Evolutionary conservation across 1,284 basidiomycete genomes (phyloP), one percentile per base, ranked within the genome.

Genomic region (Cryptococcus sp.): DNA sequence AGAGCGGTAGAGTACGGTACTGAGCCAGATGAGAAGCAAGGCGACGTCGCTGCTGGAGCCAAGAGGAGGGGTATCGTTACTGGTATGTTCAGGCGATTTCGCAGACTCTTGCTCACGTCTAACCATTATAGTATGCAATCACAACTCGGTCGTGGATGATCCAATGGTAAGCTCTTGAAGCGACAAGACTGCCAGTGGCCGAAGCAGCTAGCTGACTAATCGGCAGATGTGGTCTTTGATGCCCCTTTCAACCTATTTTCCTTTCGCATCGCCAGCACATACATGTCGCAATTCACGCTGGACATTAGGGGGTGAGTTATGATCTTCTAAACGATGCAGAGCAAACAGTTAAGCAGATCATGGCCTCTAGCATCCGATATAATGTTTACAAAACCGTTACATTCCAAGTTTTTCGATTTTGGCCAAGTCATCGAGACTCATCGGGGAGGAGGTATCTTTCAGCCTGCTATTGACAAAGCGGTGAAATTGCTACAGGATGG

Each of bases 381-480:
- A 71, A 89, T 97, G 83, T 99, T 98, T 79, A 97, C 90, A 7
- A 96, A 93, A 78, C 86, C 89, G 85, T 89, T 76, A 78, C 65
- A 89, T 78, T 87, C 88, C 0, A 81, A 83, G 52, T 96, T 98
- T 81, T 98, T 99, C 76, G 82, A 85, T 43, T 83, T 86, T 15
- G 95, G 95, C 3, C 95, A 98, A 77, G 93, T 95, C 16, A 84
- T 98, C 59, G 91, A 96, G 76, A 98, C 93, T 0, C 87, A 93
- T 69, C 84, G 95, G 46, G 94, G 93, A 7, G 83, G 83, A 10
- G 95, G 96, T 1, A 87, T 98, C 58, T 90, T 91, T 75, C 95
- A 99, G 73, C 83, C 84, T 7, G 89, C 95, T 3, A 83, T 99
- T 6, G 89, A 97, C 72, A 71, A 80, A 20, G 91, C 93, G 0